phyloP scores from a whole-genome alignment of 345 rosid species.

The Excoecaria cochinchinensis region DNA sequence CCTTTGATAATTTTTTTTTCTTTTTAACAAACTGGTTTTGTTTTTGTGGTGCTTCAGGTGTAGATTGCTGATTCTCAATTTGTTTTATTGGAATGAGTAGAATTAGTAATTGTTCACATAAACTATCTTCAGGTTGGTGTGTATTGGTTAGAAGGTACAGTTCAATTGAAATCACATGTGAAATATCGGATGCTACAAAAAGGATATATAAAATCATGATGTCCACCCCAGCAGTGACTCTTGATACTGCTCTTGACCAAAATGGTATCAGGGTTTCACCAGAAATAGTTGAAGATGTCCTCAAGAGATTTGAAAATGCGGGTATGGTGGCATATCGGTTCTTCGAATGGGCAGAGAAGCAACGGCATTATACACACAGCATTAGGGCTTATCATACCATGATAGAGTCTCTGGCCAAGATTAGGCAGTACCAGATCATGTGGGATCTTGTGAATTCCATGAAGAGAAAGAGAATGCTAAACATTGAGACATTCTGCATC shows the following conservation, averaged over 20 bases:
- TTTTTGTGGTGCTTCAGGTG: not conserved
- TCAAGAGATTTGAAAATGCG: constrained; percentile 70
- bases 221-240: constrained; percentile 54
- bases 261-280: constrained; percentile 29
- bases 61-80: not conserved
- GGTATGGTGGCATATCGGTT: constrained; percentile 79
- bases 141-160: constrained; percentile 3
- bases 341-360: constrained; percentile 96
- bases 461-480: constrained; percentile 64
- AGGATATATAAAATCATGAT: constrained; percentile 60
- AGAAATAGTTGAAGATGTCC: constrained; percentile 64
- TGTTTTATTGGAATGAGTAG: constrained; percentile 8
- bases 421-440: constrained; percentile 80
- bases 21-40: not conserved
- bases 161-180: constrained; percentile 37
- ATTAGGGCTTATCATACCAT: constrained; percentile 65
- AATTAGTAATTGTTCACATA: constrained; percentile 1
- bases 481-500: constrained; percentile 82
- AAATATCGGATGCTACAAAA: constrained; percentile 38
- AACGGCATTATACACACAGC: constrained; percentile 61
- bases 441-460: constrained; percentile 81
- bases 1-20: not conserved
- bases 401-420: constrained; percentile 76
- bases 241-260: constrained; percentile 75
- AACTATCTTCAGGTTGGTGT: constrained; percentile 26